Evolutionary conservation across 495 filamentous ascomycete species (phyloP).

Genomic region (Penicillium riverlandense): DNA sequence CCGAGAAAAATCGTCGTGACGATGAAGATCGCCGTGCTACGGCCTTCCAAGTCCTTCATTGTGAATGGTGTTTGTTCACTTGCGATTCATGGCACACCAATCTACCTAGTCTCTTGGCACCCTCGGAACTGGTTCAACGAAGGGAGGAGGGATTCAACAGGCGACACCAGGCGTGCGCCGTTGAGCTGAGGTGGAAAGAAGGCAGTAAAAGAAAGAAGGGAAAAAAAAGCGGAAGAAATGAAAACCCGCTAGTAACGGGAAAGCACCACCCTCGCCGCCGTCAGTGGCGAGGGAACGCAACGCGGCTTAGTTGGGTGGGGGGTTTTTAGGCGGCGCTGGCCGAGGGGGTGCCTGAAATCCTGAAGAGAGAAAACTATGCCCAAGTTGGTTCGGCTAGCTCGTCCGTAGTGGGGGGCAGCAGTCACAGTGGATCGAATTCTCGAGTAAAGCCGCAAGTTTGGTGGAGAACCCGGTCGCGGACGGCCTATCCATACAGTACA

Average conservation of each 20-base stretch:
- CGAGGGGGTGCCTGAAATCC: constrained; percentile 2
- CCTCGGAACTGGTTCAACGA: no score
- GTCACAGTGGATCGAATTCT: no score
- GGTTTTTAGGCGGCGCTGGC: constrained; percentile 1
- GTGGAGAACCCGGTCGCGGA: no score
- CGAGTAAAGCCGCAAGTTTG: no score
- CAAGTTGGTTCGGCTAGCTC: no score
- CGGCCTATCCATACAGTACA: no score
- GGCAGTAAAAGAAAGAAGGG: constrained; percentile 2
- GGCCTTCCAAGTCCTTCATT: constrained; percentile 30
- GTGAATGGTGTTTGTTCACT: constrained; percentile 9
- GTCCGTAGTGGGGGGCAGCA: no score
- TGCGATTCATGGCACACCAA: constrained; percentile 7
- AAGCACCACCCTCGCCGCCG: constrained; percentile 6
- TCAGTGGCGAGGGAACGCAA: constrained; percentile 8
- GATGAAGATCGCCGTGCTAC: constrained; percentile 31
- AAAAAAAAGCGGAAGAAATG: background rate
- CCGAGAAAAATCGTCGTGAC: constrained; percentile 32
- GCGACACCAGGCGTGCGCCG: no score
- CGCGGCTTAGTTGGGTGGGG: constrained; percentile 1
- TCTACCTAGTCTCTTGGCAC: no score
- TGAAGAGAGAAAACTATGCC: no score
- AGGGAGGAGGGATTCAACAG: no score
- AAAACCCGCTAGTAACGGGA: constrained; percentile 3
- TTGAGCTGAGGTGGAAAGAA: background rate